Evolutionary conservation across 805 yeast species (phyloP), one percentile per base, ranked within the genome.

Genomic region (Saccharomyces jurei): DNA sequence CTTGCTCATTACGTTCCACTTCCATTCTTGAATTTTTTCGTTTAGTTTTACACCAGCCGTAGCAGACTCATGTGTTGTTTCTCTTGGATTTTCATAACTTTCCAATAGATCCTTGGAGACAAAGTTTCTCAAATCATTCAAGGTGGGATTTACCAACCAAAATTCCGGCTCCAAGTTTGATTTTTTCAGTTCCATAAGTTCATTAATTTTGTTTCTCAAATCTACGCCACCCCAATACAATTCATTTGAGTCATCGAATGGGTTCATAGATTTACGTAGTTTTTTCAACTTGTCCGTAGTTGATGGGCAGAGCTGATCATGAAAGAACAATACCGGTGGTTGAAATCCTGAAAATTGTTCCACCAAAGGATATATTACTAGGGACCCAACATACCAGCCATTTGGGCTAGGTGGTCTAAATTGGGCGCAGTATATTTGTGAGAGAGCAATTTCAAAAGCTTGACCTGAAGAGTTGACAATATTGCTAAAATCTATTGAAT

Each of bases 171-270:
- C 97, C 28, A 87, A 70, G 0, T 86, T 77, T 0, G 95, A 82
- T 58, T 77, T 78, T 60, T 86, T 89, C 29, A 89, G 69, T 54
- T 81, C 83, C 31, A 87, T 82, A 58, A 79, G 76, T 44, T 71
- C 69, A 31, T 75, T 72, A 46, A 94, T 70, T 13, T 75, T 77
- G 48, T 76, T 73, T 55, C 89, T 70, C 55, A 94, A 84, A 60
- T 87, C 86, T 47, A 79, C 81, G 1, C 97, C 99, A 22, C 99
- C 99, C 97, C 98, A 94, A 60, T 83, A 87, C 44, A 89, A 67
- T 36, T 76, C 78, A 27, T 74, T 75, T 1, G 73, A 69, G 41
- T 75, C 74, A 14, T 80, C 80, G 67, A 89, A 91, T 0, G 96
- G 90, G 55, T 86, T 87, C 67, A 91, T 89, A 13, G 79, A 73